Evolutionary conservation across 139 green algal species (phyloP), one percentile per base, ranked within the genome.

Genomic region (Medakamo hakoo): DNA sequence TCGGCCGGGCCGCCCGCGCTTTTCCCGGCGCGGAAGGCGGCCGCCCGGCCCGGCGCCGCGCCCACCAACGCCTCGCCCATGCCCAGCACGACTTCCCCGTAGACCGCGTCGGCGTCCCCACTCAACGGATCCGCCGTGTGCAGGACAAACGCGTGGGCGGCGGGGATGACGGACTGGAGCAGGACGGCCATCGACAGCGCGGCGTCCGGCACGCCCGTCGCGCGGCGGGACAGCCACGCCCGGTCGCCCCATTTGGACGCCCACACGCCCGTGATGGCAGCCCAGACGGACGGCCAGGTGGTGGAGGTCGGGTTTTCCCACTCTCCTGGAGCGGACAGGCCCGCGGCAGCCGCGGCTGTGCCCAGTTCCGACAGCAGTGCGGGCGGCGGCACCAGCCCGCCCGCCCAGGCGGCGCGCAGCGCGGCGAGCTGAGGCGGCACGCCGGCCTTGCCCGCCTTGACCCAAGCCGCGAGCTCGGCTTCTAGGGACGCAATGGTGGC

Each of bases 91-190:
- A 92, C 59, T 72, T 95, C 87, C 3, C 81, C 86, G 61, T 84
- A 78, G 27, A 86, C 52, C 65, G 82, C 67, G 28, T 73, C 77
- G n/a, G 30, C 30, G 63, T 60, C 52, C 59, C 67, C 67, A 18
- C 74, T 87, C 19, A 94, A 59, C 3, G 90, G 90, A 65, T 92
- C 81, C 4, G 80, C 80, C 9, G 86, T 94, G 84, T 97, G 90
- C 57, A 95, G 69, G 63, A 97, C 90, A 72, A 95, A 97, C 1
- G 90, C 85, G 76, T 95, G 95, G 27, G 85, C 67, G 9, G 72
- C 69, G 20, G 72, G 72, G 40, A 74, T 59, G 32, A 78, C 75
- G 76, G 84, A 67, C 70, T 92, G 85, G 58, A 92, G 71, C 62
- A 93, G 85, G 55, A 87, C 82, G 3, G 71, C 79, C 82, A 96